phyloP scores from a whole-genome alignment of 495 filamentous ascomycete genomes.

The Xylaria flabelliformis region DNA sequence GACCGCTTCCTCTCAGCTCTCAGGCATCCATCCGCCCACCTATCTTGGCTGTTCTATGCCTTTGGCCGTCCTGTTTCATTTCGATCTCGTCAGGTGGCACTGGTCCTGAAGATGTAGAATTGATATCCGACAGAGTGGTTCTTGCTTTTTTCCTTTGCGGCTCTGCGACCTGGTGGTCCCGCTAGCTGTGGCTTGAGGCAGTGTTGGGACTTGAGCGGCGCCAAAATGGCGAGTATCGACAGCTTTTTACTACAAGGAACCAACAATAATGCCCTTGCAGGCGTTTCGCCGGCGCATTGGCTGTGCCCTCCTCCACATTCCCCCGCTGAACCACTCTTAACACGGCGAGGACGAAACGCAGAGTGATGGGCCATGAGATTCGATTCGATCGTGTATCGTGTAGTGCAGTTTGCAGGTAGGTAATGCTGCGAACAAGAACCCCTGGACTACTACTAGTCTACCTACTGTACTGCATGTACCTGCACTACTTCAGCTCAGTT shows the following conservation, averaged over 20 bases:
- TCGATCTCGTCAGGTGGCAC: background rate
- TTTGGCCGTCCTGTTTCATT: background rate
- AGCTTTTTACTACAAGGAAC: background rate
- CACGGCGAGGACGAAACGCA: slow-evolving; percentile 9
- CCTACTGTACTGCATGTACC: too few relatives aligned
- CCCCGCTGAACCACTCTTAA: slow-evolving; percentile 1
- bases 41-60: background rate
- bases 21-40: background rate
- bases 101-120: background rate
- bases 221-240: background rate
- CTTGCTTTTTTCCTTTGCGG: slow-evolving; percentile 6
- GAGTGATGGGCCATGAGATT: slow-evolving; percentile 13
- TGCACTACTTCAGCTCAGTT: background rate
- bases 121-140: background rate
- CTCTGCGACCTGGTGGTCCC: slow-evolving; percentile 10
- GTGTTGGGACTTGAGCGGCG: slow-evolving; percentile 13
- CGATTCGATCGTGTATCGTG: slow-evolving; percentile 4
- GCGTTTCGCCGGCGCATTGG: slow-evolving; percentile 3
- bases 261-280: slow-evolving; percentile 1
- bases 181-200: slow-evolving; percentile 14
- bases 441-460: background rate
- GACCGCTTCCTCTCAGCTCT: background rate
- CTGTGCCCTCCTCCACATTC: slow-evolving; percentile 24
- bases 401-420: background rate
- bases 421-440: slow-evolving; percentile 11